phyloP scores from a whole-genome alignment of 352 stramenopile genomes.

The Blastocystis sp. region DNA sequence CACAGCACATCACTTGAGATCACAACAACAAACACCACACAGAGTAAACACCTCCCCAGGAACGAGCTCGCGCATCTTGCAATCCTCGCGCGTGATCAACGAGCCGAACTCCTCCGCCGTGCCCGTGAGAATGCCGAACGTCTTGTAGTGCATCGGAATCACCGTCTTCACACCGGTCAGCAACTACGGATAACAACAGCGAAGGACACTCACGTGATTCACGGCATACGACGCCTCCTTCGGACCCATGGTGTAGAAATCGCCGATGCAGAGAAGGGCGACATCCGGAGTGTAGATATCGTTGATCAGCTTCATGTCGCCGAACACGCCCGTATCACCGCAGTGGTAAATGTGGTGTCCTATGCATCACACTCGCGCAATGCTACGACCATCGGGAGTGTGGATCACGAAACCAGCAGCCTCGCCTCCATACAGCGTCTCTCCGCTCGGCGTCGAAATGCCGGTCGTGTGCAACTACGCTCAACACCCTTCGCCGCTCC shows the following conservation, averaged over 20 bases:
- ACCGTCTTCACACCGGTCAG: constrained; percentile 17
- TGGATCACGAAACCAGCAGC: constrained; percentile 65
- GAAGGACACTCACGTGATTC: constrained; percentile 11
- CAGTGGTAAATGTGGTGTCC: constrained; percentile 73
- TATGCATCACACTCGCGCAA: constrained; percentile 23
- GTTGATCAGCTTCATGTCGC: constrained; percentile 73
- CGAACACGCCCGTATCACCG: constrained; percentile 67
- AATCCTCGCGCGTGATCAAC: constrained; percentile 59
- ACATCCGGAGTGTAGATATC: constrained; percentile 71
- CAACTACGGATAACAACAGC: constrained; percentile 9
- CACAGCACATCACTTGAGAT: background rate
- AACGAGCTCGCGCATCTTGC: constrained; percentile 44
- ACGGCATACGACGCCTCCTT: constrained; percentile 70
- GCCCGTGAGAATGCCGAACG: constrained; percentile 60
- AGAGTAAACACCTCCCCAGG: constrained; percentile 36
- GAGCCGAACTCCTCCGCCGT: constrained; percentile 30
- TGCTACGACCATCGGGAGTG: constrained; percentile 34
- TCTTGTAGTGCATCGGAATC: constrained; percentile 73
- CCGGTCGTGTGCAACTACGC: constrained; percentile 55
- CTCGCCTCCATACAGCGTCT: constrained; percentile 68
- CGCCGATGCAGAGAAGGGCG: constrained; percentile 57
- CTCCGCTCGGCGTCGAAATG: constrained; percentile 2
- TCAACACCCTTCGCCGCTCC: background rate
- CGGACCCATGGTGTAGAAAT: constrained; percentile 70
- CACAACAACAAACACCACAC: constrained; percentile 26